These are phyloP conservation scores for Phoenix dactylifera DNA, from an alignment of 176 grass and related monocot species.

Conservation along the genomic window DNA sequence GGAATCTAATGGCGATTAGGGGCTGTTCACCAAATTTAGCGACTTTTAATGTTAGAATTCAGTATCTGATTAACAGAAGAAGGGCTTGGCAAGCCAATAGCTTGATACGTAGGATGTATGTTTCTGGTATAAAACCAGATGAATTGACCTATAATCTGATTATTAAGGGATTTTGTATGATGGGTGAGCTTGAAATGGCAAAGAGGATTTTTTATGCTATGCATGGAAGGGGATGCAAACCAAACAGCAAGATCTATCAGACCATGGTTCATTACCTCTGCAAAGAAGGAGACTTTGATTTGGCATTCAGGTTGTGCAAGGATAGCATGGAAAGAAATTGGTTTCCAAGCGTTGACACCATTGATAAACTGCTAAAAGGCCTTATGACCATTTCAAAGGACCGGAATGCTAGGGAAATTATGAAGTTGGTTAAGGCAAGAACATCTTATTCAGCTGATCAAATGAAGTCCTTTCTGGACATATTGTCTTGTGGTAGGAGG, in stretches of 20 bases:
- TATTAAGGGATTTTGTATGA: constrained; percentile 90
- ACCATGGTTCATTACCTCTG: constrained; percentile 97
- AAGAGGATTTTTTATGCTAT: constrained; percentile 56
- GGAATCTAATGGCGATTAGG: constrained; percentile 87
- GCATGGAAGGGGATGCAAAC: constrained; percentile 67
- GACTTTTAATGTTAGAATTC: constrained; percentile 94
- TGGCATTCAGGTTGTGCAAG: constrained; percentile 71
- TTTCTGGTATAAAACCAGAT: constrained; percentile 46
- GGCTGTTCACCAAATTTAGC: constrained; percentile 58
- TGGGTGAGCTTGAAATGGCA: constrained; percentile 72
- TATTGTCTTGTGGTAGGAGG: constrained; percentile 35
- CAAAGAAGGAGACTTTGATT: constrained; percentile 52
- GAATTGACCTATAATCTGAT: constrained; percentile 83
- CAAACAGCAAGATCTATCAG: constrained; percentile 73
- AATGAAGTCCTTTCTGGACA: constrained; percentile 42
- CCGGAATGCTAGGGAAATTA: constrained; percentile 57
- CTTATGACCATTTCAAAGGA: constrained; percentile 56
- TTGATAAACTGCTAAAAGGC: constrained; percentile 56
- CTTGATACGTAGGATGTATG: constrained; percentile 50
- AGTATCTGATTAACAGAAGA: constrained; percentile 55
- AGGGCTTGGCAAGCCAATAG: constrained; percentile 71
- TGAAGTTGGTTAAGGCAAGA: constrained; percentile 55
- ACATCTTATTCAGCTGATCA: constrained; percentile 53
- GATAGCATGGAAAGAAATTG: constrained; percentile 79
- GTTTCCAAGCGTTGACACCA: constrained; percentile 55